Conservation (phyloP, 306 rosid species). For the Quercus parvula region DNA sequence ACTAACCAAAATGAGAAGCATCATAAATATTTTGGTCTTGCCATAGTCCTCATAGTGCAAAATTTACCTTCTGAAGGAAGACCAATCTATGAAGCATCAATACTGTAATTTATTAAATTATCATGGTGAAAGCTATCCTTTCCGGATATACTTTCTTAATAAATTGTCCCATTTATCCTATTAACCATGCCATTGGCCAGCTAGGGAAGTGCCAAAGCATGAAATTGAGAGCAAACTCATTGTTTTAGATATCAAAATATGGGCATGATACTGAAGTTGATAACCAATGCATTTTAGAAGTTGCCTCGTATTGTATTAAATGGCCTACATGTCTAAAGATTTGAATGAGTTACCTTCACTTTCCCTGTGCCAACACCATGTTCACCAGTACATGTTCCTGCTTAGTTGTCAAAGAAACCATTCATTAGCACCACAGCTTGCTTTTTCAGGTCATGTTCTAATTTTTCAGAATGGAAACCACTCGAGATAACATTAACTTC, state of each 20-base stretch:
- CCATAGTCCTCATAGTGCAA: background rate
- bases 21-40: background rate
- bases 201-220: constrained; percentile 7
- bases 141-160: background rate
- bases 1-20: background rate
- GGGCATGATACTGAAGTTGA: constrained; percentile 7
- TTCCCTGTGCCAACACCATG: constrained; percentile 98
- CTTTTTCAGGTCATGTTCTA: background rate
- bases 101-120: background rate
- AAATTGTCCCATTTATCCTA: background rate
- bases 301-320: background rate
- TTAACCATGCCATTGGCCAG: constrained; percentile 6
- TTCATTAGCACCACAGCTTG: constrained; percentile 20
- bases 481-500: background rate
- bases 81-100: background rate
- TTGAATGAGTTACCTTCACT: constrained; percentile 63
- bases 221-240: background rate
- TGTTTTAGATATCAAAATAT: background rate
- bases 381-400: constrained; percentile 96
- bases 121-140: background rate
- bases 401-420: constrained; percentile 21
- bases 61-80: background rate
- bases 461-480: background rate
- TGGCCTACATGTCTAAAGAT: background rate
- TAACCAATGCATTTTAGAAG: constrained; percentile 12